Conservation (phyloP, 768 basidiomycete genomes). For the Lactifluus piperatus region DNA sequence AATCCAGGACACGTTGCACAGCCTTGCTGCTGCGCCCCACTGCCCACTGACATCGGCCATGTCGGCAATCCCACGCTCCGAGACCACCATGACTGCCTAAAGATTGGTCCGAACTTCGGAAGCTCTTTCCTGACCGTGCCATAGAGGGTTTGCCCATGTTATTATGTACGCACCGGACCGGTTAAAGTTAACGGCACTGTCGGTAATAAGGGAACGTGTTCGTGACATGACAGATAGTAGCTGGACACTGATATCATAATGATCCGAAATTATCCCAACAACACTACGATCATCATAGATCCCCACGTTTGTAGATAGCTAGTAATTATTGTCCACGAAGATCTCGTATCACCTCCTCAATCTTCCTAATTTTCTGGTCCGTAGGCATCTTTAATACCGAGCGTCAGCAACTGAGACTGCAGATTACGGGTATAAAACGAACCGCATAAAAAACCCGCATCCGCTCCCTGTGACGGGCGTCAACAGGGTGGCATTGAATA, state of each 20-base stretch:
- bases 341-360: conserved; percentile 39
- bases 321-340: conserved; percentile 25
- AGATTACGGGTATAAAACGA: conserved; percentile 15
- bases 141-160: no score
- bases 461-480: conserved; percentile 31
- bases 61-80: neutral
- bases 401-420: neutral
- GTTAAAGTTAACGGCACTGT: no score
- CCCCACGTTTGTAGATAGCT: neutral
- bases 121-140: no score
- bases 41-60: neutral
- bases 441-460: conserved; percentile 50
- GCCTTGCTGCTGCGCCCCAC: neutral
- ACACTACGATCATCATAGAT: neutral
- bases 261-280: neutral
- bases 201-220: neutral
- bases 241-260: neutral
- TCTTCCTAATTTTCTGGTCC: conserved; percentile 43
- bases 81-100: neutral
- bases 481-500: conserved; percentile 33
- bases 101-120: neutral
- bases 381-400: conserved; percentile 39
- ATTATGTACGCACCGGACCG: no score
- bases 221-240: neutral
- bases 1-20: neutral